A percentile compares a stretch with the other conserved stretches of the same genome.
Evolutionary conservation across 2,329 filamentous ascomycete species (phyloP).

Genomic region (Hypoxylon sp.): DNA sequence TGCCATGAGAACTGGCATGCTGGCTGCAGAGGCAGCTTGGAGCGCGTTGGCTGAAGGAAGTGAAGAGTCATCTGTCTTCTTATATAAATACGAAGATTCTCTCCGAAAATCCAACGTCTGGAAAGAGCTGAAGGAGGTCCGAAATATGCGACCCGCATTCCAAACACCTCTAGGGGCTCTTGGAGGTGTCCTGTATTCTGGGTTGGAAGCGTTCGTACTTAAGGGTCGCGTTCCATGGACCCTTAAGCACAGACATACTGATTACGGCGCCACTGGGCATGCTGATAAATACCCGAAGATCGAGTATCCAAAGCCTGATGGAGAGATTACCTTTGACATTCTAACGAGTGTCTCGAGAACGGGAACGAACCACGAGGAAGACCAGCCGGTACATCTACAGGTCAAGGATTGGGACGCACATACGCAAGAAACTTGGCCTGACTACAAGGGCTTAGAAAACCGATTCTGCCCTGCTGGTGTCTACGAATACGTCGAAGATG

Average conservation of each 20-base stretch:
- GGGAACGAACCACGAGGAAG: conserved; percentile 98
- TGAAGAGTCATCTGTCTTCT: conserved; percentile 79
- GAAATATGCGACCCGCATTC: conserved; percentile 98
- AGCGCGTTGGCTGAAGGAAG: conserved; percentile 74
- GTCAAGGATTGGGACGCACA: conserved; percentile 97
- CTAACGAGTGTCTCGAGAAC: conserved; percentile 95
- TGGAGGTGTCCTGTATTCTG: conserved; percentile 93
- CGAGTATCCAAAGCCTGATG: conserved; percentile 96
- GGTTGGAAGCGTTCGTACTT: conserved; percentile 89
- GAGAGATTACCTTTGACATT: conserved; percentile 95
- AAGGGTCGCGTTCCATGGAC: conserved; percentile 94
- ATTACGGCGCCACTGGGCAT: conserved; percentile 83
- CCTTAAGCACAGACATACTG: conserved; percentile 83
- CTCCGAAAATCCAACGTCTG: conserved; percentile 90
- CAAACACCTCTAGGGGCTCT: conserved; percentile 88
- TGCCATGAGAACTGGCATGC: conserved; percentile 97
- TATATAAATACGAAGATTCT: conserved; percentile 93
- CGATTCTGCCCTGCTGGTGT: conserved; percentile 97
- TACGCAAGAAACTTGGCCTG: conserved; percentile 84
- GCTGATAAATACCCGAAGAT: conserved; percentile 89
- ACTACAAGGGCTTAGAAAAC: conserved; percentile 93
- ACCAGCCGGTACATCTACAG: conserved; percentile 96
- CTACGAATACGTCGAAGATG: conserved; percentile 97
- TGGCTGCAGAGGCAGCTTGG: conserved; percentile 93
- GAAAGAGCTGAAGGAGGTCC: conserved; percentile 93